Base-by-base conservation (phyloP, 352 stramenopile genomes). In the Salisapilia sapeloensis region DNA sequence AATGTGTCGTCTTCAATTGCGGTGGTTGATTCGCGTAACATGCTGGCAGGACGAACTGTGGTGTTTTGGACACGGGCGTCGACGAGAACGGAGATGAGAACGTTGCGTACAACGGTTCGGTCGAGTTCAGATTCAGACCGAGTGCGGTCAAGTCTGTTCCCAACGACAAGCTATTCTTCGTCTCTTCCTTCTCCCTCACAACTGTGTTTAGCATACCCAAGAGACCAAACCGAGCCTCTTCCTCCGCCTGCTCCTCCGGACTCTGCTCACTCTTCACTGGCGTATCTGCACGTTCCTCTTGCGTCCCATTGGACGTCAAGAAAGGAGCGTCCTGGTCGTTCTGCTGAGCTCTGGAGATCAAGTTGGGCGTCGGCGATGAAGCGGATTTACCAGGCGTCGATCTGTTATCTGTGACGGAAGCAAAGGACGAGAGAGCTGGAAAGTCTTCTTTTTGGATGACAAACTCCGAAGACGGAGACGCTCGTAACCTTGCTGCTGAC, bases 1-100 rank as follows among this genome's bases (percentile, higher is more conserved):
- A 70, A 48, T 98, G 92, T 39, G 85, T 93, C 31, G 87, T 96
- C 70, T 98, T 98, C 33, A 99, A 71, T 33, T 92, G 82, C n/a
- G 92, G 89, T 30, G 92, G 87, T 65, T 96, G 89, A 48, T 86
- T 87, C 58, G 86, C 86, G 56, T 91, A 91, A 53, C 75, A 91
- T 39, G 60, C 65, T 8, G 75, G 75, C 48, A 87, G 54, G 24
- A 67, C 66, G 48, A 83, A 91, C 48, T 83, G 75, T 41, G 71
- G 75, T 46, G 85, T 69, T 34, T 84, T 82, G 37, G 71, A 78
- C 33, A 75, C 38, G 41, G 71, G 57, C 19, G 56, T 56, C 26
- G 85, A 64, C 4, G 69, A 46, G 71, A 71, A 91, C 9, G 75
- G 75, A 19, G 75, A 91, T 23, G 69, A 61, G 41, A 91, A 91